phyloP scores from a whole-genome alignment of 2,329 filamentous ascomycete species.

The Penicillium psychrosexuale region DNA sequence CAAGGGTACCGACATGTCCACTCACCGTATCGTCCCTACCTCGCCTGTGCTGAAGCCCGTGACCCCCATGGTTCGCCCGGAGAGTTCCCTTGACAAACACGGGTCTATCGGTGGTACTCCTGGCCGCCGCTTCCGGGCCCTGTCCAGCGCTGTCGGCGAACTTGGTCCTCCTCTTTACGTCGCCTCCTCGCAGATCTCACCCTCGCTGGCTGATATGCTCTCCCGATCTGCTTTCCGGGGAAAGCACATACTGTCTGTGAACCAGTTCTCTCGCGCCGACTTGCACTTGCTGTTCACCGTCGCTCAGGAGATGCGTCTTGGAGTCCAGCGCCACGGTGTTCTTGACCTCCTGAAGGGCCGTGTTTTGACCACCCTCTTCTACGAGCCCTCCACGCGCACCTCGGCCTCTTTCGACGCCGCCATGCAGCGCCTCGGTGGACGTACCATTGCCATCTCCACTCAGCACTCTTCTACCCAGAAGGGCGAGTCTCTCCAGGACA shows the following conservation, averaged over 20 bases:
- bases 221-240: conserved; percentile 82
- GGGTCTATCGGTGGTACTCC: conserved; percentile 39
- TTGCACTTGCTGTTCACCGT: conserved; percentile 93
- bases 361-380: conserved; percentile 90
- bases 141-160: conserved; percentile 34
- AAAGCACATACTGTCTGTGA: conserved; percentile 85
- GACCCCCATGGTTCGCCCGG: conserved; percentile 42
- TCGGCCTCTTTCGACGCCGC: conserved; percentile 95
- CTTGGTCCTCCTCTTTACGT: conserved; percentile 41
- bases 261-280: conserved; percentile 81
- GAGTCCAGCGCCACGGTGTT: conserved; percentile 87
- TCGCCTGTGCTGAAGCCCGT: conserved; percentile 57
- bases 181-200: conserved; percentile 53
- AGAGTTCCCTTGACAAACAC: conserved; percentile 38
- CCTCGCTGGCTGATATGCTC: conserved; percentile 67
- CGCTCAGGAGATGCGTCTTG: conserved; percentile 94
- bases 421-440: conserved; percentile 94
- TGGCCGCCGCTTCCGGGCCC: conserved; percentile 28
- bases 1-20: conserved; percentile 72
- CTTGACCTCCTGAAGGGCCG: conserved; percentile 82
- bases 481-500: conserved; percentile 91
- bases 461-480: conserved; percentile 86
- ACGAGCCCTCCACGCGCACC: conserved; percentile 93
- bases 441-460: conserved; percentile 77
- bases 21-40: conserved; percentile 52